Evolutionary conservation across 2,329 filamentous ascomycete genomes (phyloP).

Genomic region (Orbilia oligospora): DNA sequence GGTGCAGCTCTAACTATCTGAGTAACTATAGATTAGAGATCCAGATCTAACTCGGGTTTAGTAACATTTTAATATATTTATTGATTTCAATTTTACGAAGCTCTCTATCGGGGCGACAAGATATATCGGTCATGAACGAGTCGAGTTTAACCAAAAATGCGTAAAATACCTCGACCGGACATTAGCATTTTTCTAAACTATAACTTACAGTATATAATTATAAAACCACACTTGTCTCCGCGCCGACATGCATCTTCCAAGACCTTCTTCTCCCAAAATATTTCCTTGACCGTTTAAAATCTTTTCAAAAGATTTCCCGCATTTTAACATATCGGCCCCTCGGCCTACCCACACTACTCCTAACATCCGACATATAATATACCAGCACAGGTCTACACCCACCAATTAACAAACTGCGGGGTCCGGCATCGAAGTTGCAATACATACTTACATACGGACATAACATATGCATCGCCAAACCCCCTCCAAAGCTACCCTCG

Average conservation of each 20-base stretch:
- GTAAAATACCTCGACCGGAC: neutral
- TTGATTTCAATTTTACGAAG: neutral
- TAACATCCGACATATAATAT: constrained; percentile 10
- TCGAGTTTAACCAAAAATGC: too few relatives aligned
- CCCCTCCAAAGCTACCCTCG: too few relatives aligned
- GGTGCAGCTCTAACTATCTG: constrained; percentile 14
- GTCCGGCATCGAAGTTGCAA: neutral
- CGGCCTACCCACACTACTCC: neutral
- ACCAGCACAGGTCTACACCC: too few relatives aligned
- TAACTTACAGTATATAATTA: neutral
- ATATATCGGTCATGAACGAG: too few relatives aligned
- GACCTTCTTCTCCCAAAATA: neutral
- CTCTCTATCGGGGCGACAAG: too few relatives aligned
- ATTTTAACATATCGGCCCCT: neutral
- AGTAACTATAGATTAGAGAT: neutral
- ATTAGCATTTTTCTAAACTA: neutral
- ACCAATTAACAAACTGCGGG: neutral
- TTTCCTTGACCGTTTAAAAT: neutral
- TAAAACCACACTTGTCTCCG: constrained; percentile 4
- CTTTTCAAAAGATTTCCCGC: neutral
- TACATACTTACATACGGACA: neutral
- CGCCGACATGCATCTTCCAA: constrained; percentile 9
- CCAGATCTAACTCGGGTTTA: neutral
- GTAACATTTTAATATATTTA: neutral
- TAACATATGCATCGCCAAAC: too few relatives aligned